Evolutionary conservation across 164 flowering plant genomes (phyloP), one percentile per base, ranked within the genome.

Genomic region (Santalum album): DNA sequence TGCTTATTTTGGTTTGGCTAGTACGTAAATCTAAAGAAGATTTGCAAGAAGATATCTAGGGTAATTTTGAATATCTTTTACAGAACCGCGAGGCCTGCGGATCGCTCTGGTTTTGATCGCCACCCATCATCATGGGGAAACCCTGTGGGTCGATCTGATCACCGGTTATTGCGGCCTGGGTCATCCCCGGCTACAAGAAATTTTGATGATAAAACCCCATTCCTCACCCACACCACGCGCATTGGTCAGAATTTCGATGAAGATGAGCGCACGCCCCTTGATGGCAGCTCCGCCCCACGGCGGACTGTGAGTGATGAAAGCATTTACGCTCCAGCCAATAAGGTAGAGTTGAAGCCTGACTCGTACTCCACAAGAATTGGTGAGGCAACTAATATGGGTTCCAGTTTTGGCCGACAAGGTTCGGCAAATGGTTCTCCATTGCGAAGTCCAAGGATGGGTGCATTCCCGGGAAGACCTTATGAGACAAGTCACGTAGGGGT

Each of bases 251-350:
- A 85, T 65, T 94, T 94, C 49, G 97, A 90, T 58, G 99, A 94
- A 65, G 99, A 94, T 67, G 99, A 94, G 54, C 72, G 97, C 14
- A 92, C 83, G 72, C 99, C 97, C 0, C 72, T 92, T 22, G 96
- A 86, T 68, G 94, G 89, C 4, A 63, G 24, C 3, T 72, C 86
- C 1, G 67, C 59, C 2, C 81, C 85, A 0, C 73, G 88, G 19
- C 62, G 86, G 57, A 73, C 85, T 0, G 73, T 78, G 11, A 73
- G 85, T 53, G 98, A 84, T 63, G 92, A 90, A 6, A 62, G 63
- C 26, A 24, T 74, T 59, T 62, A 57, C 5, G 62, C 58, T 3
- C 60, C 65, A 12, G 54, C 76, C 1, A 50, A 26, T 51, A 65
- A 65, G 25, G 43, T 62, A 32, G 90, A 76, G 68, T 51, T 62